Conservation (phyloP, 306 rosid genomes). For the Medicago truncatula region DNA sequence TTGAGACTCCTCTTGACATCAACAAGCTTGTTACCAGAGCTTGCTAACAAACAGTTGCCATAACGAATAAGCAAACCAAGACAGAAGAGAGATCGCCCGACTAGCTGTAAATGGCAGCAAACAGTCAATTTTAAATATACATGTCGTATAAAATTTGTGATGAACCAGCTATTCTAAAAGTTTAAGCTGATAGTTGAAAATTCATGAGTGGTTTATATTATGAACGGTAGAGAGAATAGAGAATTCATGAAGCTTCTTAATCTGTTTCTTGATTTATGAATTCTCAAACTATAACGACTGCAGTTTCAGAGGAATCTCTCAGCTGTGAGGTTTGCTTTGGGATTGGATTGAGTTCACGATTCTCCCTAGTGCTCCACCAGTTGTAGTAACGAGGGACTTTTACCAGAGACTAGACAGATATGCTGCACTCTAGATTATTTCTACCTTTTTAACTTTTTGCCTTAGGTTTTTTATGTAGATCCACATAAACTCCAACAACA, state of each 20-base stretch:
- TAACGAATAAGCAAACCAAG: slow-evolving; percentile 93
- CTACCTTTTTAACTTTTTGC: background rate
- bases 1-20: slow-evolving; percentile 65
- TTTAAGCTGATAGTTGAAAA: background rate
- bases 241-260: no score
- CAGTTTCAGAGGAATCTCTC: slow-evolving; percentile 7
- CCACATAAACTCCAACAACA: slow-evolving; percentile 24
- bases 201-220: slow-evolving; percentile 16
- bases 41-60: slow-evolving; percentile 69
- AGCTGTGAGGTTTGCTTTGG: slow-evolving; percentile 13
- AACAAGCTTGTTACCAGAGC: slow-evolving; percentile 54
- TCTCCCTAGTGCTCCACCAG: slow-evolving; percentile 14
- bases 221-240: no score
- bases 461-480: background rate
- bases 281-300: background rate
- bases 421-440: slow-evolving; percentile 4
- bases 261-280: no score
- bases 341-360: background rate
- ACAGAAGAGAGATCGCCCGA: slow-evolving; percentile 92
- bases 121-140: slow-evolving; percentile 34
- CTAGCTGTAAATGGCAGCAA: slow-evolving; percentile 63
- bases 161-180: slow-evolving; percentile 3
- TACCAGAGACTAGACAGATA: slow-evolving; percentile 9
- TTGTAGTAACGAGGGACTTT: background rate
- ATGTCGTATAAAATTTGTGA: slow-evolving; percentile 9